Base-by-base conservation (phyloP, 2,329 filamentous ascomycete species). In the Cladosporium colombiae region DNA sequence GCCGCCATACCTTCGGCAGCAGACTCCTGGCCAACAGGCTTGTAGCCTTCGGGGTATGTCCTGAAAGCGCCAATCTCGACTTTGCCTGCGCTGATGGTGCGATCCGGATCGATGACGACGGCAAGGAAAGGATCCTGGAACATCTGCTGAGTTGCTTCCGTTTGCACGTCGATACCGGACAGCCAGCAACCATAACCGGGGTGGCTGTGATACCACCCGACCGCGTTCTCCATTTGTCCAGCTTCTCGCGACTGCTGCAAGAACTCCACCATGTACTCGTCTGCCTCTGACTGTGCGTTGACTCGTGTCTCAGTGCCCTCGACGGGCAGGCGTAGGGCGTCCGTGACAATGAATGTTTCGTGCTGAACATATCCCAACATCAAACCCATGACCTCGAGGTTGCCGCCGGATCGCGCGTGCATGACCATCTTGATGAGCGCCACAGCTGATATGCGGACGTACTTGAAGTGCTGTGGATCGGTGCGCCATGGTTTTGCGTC, bases 401-500 rank as follows among this genome's bases (percentile, higher is more conserved):
- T 88, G 65, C 95, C 94, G 70, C 95, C 95, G 0, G 92, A 93
- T n/a, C 95, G 91, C 11, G 95, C 95, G 78, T 99, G 95, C 91
- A 97, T 98, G 70, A 96, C 92, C 95, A 99, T 99, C 82, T 99
- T 99, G 72, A 98, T 87, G 66, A 99, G 86, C 5, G 95, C 95
- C 14, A 97, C 89, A 66, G 95, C 93, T 62, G 92, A 96, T 79
- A 99, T 94, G 74, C 93, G 92, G 56, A 98, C 92, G 63, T 91
- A 86, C 77, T 94, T 96, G 86, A 98, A 99, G 83, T 97, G 89
- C 78, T 92, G 85, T 0, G 90, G 89, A 75, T 97, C 89, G 56
- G 82, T 83, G 59, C 81, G 82, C 95, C 95, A 98, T 68, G 93
- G 93, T 63, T 86, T 86, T 25, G 84, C 82, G 13, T 84, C 80